A percentile compares a stretch with the other conserved stretches of the same genome.
Conservation (phyloP, 495 filamentous ascomycete genomes). For the Gamarada debralockiae region DNA sequence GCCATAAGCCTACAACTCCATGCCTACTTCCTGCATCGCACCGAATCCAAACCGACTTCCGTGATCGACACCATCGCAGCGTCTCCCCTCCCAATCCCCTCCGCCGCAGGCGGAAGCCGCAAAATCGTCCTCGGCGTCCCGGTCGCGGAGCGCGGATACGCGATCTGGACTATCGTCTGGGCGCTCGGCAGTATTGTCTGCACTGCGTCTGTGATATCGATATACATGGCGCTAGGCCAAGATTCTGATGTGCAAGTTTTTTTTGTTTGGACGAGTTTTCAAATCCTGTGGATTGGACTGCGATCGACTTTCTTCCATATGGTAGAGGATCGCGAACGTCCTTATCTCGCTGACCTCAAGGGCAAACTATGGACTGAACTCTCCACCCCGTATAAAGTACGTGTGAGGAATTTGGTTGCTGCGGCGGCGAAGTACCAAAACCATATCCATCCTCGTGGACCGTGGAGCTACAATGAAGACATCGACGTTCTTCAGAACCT, state of each 20-base stretch:
- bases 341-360: neutral
- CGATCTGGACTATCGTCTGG: slow-evolving; percentile 1
- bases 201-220: neutral
- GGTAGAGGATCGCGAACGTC: neutral
- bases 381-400: neutral
- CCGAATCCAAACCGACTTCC: neutral
- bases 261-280: slow-evolving; percentile 4
- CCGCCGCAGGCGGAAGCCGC: neutral
- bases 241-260: neutral
- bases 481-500: too few relatives aligned
- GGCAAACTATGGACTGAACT: too few relatives aligned
- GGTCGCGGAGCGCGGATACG: neutral
- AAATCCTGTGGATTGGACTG: neutral
- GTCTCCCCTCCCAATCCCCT: neutral
- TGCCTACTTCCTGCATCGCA: neutral
- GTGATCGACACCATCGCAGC: neutral
- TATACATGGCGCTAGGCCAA: neutral
- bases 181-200: neutral
- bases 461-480: neutral
- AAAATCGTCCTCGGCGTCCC: slow-evolving; percentile 1
- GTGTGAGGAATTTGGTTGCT: neutral
- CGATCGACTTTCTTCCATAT: neutral
- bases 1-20: neutral
- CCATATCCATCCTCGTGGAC: neutral
- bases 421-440: neutral